These are phyloP conservation scores for Gilbertella persicaria DNA, from an alignment of 371 early-diverging fungal genomes.

Conservation along the genomic window DNA sequence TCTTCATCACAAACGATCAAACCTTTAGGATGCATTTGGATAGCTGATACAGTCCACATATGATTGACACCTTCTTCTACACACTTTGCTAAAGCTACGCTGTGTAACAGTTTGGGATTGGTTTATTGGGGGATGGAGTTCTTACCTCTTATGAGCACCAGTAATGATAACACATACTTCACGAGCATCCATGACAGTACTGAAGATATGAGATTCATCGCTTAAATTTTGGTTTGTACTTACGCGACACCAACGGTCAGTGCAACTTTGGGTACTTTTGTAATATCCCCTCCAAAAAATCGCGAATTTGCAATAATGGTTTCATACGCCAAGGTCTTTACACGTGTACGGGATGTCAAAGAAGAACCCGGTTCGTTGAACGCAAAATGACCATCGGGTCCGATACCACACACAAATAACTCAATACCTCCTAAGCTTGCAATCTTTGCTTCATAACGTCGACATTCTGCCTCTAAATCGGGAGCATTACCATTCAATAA, in stretches of 20 bases:
- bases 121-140: no score
- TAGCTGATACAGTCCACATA: constrained; percentile 87
- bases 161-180: constrained; percentile 84
- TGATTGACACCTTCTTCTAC: constrained; percentile 84
- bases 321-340: constrained; percentile 88
- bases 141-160: constrained; percentile 66
- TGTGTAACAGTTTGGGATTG: constrained; percentile 8
- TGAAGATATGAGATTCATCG: constrained; percentile 12
- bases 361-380: constrained; percentile 92
- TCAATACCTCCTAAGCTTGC: constrained; percentile 80
- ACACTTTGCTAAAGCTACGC: constrained; percentile 75
- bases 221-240: constrained; percentile 15
- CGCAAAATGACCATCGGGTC: constrained; percentile 90
- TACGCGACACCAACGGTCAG: constrained; percentile 85
- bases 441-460: constrained; percentile 78
- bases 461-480: constrained; percentile 80
- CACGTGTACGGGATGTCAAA: constrained; percentile 77
- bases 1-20: constrained; percentile 89
- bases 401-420: constrained; percentile 81
- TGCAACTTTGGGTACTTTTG: constrained; percentile 84
- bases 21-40: constrained; percentile 79
- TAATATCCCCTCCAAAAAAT: constrained; percentile 87
- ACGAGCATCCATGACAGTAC: constrained; percentile 82
- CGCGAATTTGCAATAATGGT: constrained; percentile 86
- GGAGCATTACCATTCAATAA: constrained; percentile 84